Percentiles rank a stretch among this genome's conserved stretches.
Conservation (phyloP, 257 asterid species). For the Linderniella brevidens region DNA sequence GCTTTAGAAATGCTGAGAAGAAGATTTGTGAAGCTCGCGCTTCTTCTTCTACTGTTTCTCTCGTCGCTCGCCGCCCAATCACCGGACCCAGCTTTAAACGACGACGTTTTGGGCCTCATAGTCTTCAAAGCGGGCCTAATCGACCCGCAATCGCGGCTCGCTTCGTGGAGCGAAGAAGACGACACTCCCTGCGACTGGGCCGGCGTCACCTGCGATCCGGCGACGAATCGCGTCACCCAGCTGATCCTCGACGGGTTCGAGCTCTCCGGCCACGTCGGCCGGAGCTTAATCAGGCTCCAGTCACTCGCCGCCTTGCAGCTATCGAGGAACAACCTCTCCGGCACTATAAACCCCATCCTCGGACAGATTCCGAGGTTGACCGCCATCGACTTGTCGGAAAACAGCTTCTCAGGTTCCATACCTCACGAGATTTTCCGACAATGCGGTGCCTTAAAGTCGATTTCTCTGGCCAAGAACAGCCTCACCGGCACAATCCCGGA, state of each 20-base stretch:
- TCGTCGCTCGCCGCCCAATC: constrained; percentile 19
- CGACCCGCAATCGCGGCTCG: constrained; percentile 48
- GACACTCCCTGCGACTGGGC: constrained; percentile 54
- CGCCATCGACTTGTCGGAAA: constrained; percentile 44
- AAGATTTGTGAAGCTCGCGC: constrained; percentile 14
- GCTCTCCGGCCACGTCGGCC: constrained; percentile 60
- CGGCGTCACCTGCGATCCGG: constrained; percentile 49
- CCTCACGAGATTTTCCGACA: constrained; percentile 47
- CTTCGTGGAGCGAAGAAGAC: constrained; percentile 71
- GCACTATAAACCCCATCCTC: constrained; percentile 37
- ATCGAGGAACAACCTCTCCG: constrained; percentile 53
- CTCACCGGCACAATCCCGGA: constrained; percentile 50
- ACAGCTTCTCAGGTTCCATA: constrained; percentile 32
- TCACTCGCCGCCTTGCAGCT: constrained; percentile 33
- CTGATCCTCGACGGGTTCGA: constrained; percentile 36
- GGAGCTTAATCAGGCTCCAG: constrained; percentile 37
- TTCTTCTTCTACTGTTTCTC: constrained; percentile 16
- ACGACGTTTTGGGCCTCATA: constrained; percentile 70
- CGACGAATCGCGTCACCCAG: constrained; percentile 43
- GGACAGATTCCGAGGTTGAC: constrained; percentile 28
- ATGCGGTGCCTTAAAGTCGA: constrained; percentile 32
- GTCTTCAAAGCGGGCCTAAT: constrained; percentile 52
- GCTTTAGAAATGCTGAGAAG: constrained; percentile 9
- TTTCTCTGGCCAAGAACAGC: constrained; percentile 58
- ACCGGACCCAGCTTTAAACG: constrained; percentile 50